These are phyloP conservation scores for Alternaria ethzedia DNA, from an alignment of 2,329 filamentous ascomycete genomes.

Conservation along the genomic window DNA sequence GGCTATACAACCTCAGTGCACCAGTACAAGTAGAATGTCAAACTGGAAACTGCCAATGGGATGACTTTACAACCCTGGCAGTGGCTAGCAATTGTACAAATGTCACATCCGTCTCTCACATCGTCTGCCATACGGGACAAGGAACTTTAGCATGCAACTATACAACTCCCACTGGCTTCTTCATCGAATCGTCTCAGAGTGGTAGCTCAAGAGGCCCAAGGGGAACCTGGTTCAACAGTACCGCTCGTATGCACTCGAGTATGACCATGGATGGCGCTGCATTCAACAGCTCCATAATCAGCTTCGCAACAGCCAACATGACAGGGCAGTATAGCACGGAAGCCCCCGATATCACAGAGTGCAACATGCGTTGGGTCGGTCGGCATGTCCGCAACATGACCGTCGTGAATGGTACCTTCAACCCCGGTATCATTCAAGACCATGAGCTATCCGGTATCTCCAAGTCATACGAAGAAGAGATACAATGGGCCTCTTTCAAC, in stretches of 20 bases:
- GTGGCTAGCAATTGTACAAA: neutral
- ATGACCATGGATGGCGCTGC: too few species aligned
- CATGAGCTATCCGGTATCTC: neutral
- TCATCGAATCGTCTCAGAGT: neutral
- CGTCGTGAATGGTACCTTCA: slow-evolving; percentile 2
- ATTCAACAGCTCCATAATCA: neutral
- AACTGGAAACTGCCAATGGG: slow-evolving; percentile 4
- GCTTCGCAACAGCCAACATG: neutral
- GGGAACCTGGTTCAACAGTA: too few species aligned
- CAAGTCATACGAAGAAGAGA: too few species aligned
- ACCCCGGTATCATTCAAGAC: neutral
- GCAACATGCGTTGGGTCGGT: neutral
- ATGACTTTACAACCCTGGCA: neutral
- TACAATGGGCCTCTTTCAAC: neutral
- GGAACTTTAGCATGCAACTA: too few species aligned
- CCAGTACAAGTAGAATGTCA: neutral
- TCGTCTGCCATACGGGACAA: too few species aligned
- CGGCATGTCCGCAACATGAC: neutral
- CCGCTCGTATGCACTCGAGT: too few species aligned
- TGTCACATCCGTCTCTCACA: neutral
- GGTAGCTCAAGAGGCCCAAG: too few species aligned
- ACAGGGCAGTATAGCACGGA: neutral
- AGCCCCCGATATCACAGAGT: neutral
- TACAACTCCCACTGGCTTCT: neutral
- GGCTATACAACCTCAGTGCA: slow-evolving; percentile 4